Evolutionary conservation across 1,284 basidiomycete species (phyloP), one percentile per base, ranked within the genome.

Genomic region (Calocybe gambosa): DNA sequence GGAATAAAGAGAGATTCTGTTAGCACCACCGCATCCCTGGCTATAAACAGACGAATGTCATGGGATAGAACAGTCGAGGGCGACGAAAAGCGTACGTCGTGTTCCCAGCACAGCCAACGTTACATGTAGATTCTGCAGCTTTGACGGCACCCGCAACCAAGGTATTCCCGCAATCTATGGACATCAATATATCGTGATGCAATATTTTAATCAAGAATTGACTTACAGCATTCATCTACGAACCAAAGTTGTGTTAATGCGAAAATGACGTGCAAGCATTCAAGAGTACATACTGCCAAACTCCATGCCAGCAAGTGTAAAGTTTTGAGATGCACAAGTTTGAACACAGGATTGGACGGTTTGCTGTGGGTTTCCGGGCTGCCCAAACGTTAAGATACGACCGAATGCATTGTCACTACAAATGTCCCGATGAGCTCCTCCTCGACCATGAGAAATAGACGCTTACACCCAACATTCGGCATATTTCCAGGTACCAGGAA

Each of bases 1-100:
- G 0, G 77, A 71, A 55, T 89, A 89, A 9, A 87, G 75, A 0
- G 82, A 85, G 37, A 89, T 59, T n/a, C 78, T 73, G 55, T 80
- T 80, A 1, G 78, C 74, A 8, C 78, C 84, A 55, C 86, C 86
- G 52, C 85, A 88, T 35, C 77, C 76, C 61, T 85, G 71, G 19
- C 80, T 85, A 53, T 39, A 40, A 4, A 50, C 16, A 15, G 23
- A 15, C 2, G 18, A 28, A 34, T 12, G 50, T 41, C 20, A 26
- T 19, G 34, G 2, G 29, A 21, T 21, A 45, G n/a, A 26, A 23
- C 15, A 42, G 46, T 23, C 43, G 28, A 16, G 8, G 10, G 21
- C 35, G 42, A 13, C 15, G 3, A 42, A 23, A 16, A 18, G 64
- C 77, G 56, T 52, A 85, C 83, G 73, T 70, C n/a, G 76, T 34